A percentile compares a stretch with the other conserved stretches of the same genome.
Conservation (phyloP, 23 red algal species). For the Agarophyton chilense region DNA sequence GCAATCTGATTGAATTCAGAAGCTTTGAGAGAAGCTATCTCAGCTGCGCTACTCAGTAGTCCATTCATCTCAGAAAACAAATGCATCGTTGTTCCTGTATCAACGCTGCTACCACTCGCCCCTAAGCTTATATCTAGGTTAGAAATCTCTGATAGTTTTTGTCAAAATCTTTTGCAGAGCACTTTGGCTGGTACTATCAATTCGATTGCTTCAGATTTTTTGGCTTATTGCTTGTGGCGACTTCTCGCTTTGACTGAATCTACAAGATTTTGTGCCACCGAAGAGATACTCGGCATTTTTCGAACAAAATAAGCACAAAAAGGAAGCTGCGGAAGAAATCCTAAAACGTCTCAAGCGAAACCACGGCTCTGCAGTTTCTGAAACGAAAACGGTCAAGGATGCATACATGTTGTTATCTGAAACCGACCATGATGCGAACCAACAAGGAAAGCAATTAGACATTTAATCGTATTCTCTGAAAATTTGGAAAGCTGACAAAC, state of each 20-base stretch:
- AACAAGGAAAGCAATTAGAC: conserved; percentile 8
- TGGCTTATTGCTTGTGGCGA: conserved; percentile 76
- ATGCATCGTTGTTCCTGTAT: conserved; percentile 36
- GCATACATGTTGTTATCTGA: conserved; percentile 67
- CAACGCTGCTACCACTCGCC: conserved; percentile 59
- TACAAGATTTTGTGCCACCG: conserved; percentile 31
- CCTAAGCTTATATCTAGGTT: conserved; percentile 62
- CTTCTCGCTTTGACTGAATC: conserved; percentile 72
- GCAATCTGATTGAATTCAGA: conserved; percentile 67
- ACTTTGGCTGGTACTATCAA: conserved; percentile 24
- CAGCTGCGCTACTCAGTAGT: not conserved
- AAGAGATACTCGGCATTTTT: conserved; percentile 51
- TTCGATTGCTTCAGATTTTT: conserved; percentile 30
- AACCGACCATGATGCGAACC: conserved; percentile 4
- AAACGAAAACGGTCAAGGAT: conserved; percentile 53
- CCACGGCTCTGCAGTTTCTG: conserved; percentile 8
- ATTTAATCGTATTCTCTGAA: conserved; percentile 7
- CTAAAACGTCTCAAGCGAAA: conserved; percentile 12
- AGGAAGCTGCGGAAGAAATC: conserved; percentile 44
- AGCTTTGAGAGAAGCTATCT: conserved; percentile 40
- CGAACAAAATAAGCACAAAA: conserved; percentile 62
- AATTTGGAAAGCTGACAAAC: conserved; percentile 40
- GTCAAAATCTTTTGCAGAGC: conserved; percentile 43
- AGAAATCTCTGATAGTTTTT: not conserved
- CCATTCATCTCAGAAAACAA: not conserved